These are phyloP conservation scores for Lenwebbia sp. DNA, from an alignment of 345 rosid genomes.

Conservation along the genomic window DNA sequence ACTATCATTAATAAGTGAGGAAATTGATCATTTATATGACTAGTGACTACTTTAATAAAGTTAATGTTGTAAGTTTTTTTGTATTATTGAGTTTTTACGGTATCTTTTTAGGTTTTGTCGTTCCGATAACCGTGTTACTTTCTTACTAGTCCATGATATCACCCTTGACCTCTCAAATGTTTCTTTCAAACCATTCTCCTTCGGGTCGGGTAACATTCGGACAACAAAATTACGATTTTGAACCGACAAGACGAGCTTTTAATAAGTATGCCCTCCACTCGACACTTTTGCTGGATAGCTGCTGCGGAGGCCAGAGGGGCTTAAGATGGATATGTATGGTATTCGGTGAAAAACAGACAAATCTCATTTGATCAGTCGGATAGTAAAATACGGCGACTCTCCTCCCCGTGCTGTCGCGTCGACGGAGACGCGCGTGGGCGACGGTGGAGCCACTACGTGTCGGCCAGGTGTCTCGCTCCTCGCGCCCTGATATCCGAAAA, in stretches of 20 bases:
- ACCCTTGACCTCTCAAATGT: too few relatives aligned
- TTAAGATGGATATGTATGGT: too few relatives aligned
- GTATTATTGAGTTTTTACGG: neutral
- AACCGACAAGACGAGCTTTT: neutral
- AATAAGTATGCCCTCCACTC: neutral
- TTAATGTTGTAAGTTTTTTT: neutral
- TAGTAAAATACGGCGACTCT: neutral
- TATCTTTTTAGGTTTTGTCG: neutral
- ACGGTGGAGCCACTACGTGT: neutral
- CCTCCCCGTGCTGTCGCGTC: neutral
- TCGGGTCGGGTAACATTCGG: neutral
- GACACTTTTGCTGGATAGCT: too few relatives aligned
- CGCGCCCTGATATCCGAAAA: neutral
- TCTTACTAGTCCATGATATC: too few relatives aligned
- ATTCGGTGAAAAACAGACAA: too few relatives aligned
- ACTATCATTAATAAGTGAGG: neutral
- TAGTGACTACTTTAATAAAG: neutral
- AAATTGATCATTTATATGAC: neutral
- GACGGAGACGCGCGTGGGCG: neutral
- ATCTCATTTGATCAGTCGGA: too few relatives aligned
- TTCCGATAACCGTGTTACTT: neutral
- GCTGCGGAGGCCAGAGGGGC: too few relatives aligned
- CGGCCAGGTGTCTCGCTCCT: neutral
- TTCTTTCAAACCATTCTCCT: too few relatives aligned
- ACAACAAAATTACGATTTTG: neutral